Conservation (phyloP, 345 rosid genomes). For the Diplotaxis tenuifolia region DNA sequence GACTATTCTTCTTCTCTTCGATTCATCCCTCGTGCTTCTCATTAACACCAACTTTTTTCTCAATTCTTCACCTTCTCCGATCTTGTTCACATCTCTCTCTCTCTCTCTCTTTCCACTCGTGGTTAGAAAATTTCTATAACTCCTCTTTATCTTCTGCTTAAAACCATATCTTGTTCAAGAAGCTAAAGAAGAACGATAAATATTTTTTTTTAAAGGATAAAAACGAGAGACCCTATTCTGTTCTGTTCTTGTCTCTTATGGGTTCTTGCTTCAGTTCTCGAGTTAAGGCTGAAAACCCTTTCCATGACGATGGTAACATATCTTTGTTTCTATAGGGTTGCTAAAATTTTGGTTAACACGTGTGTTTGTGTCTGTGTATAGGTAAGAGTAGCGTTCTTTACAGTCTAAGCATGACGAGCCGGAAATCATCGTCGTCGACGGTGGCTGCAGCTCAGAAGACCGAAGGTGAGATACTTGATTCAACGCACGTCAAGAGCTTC, state of each 20-base stretch:
- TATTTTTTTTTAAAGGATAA: neutral
- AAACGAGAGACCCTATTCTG: neutral
- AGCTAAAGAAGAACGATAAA: conserved; percentile 8
- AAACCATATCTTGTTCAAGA: conserved; percentile 16
- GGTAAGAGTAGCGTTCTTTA: conserved; percentile 40
- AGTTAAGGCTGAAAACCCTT: conserved; percentile 26
- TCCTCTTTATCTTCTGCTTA: neutral
- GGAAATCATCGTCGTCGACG: conserved; percentile 49
- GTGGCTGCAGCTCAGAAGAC: conserved; percentile 63
- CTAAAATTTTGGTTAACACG: neutral
- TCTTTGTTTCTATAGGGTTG: neutral
- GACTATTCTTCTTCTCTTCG: conserved; percentile 7
- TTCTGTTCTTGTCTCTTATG: conserved; percentile 20
- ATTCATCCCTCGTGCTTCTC: conserved; percentile 27
- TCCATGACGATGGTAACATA: conserved; percentile 26
- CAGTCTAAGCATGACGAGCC: conserved; percentile 43
- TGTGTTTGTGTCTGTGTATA: neutral
- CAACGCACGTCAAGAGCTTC: conserved; percentile 68
- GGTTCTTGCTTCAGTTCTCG: conserved; percentile 40
- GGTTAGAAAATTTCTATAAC: conserved; percentile 6
- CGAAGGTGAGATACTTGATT: conserved; percentile 85
- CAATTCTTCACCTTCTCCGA: conserved; percentile 10
- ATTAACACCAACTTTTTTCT: conserved; percentile 23
- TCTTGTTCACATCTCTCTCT: conserved; percentile 37
- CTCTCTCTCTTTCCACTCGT: conserved; percentile 1